A percentile compares a stretch with the other conserved stretches of the same genome.
phyloP scores from a whole-genome alignment of 352 stramenopile genomes.

The Pythium graminicola region DNA sequence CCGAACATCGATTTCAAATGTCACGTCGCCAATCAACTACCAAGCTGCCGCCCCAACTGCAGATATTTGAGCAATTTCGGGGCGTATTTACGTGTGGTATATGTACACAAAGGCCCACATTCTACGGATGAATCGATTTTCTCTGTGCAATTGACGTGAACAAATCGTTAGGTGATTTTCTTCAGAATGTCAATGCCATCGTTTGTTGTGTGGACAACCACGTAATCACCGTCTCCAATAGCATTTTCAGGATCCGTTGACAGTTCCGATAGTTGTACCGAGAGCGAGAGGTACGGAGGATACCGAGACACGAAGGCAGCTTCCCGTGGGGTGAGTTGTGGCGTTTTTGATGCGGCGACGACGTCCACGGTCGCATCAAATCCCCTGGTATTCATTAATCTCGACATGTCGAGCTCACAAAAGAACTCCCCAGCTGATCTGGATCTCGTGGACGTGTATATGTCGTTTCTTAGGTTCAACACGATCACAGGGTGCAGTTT shows the following conservation, averaged over 20 bases:
- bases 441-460: constrained; percentile 58
- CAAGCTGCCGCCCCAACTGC: constrained; percentile 49
- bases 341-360: constrained; percentile 19
- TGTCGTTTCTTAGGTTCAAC: constrained; percentile 59
- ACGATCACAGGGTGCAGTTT: constrained; percentile 26
- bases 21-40: constrained; percentile 51
- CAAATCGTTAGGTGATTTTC: constrained; percentile 33
- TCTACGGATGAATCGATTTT: not conserved
- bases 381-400: constrained; percentile 25
- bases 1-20: constrained; percentile 33
- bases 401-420: constrained; percentile 31
- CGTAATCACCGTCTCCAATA: constrained; percentile 31
- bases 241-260: constrained; percentile 33
- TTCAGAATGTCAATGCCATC: constrained; percentile 54
- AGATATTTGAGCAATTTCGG: constrained; percentile 35
- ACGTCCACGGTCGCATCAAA: constrained; percentile 57
- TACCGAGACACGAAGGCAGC: constrained; percentile 29
- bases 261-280: constrained; percentile 34
- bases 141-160: not conserved
- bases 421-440: constrained; percentile 43
- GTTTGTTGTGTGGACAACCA: constrained; percentile 31
- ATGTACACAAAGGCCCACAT: constrained; percentile 3
- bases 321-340: constrained; percentile 47
- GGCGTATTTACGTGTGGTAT: not conserved
- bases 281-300: constrained; percentile 49